phyloP scores from a whole-genome alignment of 768 basidiomycete genomes.

The Tylopilus sp. region DNA sequence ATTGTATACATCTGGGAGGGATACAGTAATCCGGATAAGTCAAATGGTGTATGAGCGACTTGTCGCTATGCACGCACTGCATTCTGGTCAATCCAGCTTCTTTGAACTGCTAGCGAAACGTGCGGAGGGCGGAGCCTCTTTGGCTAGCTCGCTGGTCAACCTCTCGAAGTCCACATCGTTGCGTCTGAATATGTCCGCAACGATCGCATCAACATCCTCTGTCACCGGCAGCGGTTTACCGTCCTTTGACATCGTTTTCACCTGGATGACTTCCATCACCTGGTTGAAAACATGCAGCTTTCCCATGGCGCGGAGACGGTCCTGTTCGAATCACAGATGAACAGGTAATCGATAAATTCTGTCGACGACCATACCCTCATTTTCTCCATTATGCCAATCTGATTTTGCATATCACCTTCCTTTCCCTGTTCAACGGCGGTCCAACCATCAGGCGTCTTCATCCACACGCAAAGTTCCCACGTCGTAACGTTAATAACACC shows the following conservation, averaged over 20 bases:
- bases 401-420: slow-evolving; percentile 17
- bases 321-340: slow-evolving; percentile 14
- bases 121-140: slow-evolving; percentile 15
- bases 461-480: slow-evolving; percentile 34
- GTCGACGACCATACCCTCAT: slow-evolving; percentile 20
- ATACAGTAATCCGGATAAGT: background rate
- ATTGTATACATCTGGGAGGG: background rate
- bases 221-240: slow-evolving; percentile 23
- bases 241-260: slow-evolving; percentile 27
- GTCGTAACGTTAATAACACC: slow-evolving; percentile 19
- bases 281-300: slow-evolving; percentile 30
- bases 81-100: slow-evolving; percentile 24
- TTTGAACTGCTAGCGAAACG: slow-evolving; percentile 27
- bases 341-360: background rate
- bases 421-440: slow-evolving; percentile 27
- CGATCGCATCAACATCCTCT: slow-evolving; percentile 29
- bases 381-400: slow-evolving; percentile 28
- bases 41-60: background rate
- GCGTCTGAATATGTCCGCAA: slow-evolving; percentile 31
- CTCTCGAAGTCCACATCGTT: slow-evolving; percentile 31
- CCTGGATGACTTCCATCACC: slow-evolving; percentile 33
- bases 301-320: slow-evolving; percentile 28
- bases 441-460: slow-evolving; percentile 29
- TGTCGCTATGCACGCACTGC: background rate
- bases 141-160: slow-evolving; percentile 23